Percentiles rank a stretch among this genome's conserved stretches.
Evolutionary conservation across 768 basidiomycete genomes (phyloP).

Genomic region (Lactarius hengduanensis): DNA sequence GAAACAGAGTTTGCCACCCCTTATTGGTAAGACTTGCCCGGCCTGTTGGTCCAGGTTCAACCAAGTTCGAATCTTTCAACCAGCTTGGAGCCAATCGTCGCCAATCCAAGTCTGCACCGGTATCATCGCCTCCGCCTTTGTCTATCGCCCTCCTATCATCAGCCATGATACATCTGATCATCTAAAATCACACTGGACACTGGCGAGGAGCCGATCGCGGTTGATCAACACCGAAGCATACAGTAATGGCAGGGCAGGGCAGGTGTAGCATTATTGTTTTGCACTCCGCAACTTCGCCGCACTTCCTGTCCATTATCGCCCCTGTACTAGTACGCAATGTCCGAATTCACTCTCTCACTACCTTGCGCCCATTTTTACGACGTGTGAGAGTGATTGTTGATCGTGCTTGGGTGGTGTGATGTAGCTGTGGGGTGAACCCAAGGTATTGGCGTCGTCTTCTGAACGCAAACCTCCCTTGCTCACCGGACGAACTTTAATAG

Average conservation of each 20-base stretch:
- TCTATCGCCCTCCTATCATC: constrained; percentile 6
- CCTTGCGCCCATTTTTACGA: constrained; percentile 1
- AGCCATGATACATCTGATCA: constrained; percentile 14
- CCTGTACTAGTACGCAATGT: not conserved
- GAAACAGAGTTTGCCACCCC: constrained; percentile 13
- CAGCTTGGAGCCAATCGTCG: not conserved
- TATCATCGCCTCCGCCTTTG: not conserved
- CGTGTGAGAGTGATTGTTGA: not conserved
- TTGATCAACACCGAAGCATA: constrained; percentile 2
- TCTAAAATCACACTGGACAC: not conserved
- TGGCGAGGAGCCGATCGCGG: constrained; percentile 12
- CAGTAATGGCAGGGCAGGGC: not conserved
- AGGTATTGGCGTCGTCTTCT: constrained; percentile 6
- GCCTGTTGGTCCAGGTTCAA: constrained; percentile 14
- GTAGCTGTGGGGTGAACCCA: not conserved
- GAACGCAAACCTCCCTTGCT: constrained; percentile 4
- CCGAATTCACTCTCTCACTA: not conserved
- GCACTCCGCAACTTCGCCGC: constrained; percentile 1
- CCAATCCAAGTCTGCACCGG: not conserved
- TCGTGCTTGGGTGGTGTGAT: constrained; percentile 5
- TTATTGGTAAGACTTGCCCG: constrained; percentile 5
- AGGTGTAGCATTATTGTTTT: not conserved
- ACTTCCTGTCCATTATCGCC: not conserved
- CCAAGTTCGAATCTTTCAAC: constrained; percentile 13
- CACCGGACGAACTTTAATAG: constrained; percentile 7